Base-by-base conservation (phyloP, 1,284 basidiomycete species). In the Heterobasidion irregulare region DNA sequence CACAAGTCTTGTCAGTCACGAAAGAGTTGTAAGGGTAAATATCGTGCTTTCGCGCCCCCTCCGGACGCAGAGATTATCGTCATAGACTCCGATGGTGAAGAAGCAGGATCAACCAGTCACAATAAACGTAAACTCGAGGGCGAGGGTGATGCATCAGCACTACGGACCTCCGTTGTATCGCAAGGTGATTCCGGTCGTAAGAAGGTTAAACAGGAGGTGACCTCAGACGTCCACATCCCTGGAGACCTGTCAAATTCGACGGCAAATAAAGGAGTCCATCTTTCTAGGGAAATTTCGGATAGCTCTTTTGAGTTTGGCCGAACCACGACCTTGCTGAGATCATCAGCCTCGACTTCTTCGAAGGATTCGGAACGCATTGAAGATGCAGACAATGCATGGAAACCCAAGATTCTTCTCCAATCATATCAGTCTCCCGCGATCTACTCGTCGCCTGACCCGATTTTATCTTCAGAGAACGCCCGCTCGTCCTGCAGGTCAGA, bases 11-110 rank as follows among this genome's bases (percentile, higher is more conserved):
- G 4, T 26, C 26, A 26, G 26, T 5, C 26, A 26, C 4, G 6
- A 26, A 26, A 26, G 26, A 26, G 6, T 26, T 26, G 26, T 26
- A 58, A 45, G 47, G 46, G 43, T 43, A 53, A 52, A 26, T 49
- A 36, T 35, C 56, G 38, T 15, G 33, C 50, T 7, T 44, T 26
- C 47, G 33, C 48, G 1, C 51, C 49, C 10, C 57, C 50, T 18
- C 49, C 52, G 2, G 38, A 38, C 46, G 35, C 47, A 5, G 58
- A 60, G 2, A 35, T 60, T 15, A 60, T 60, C 15, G 52, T 57
- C 44, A 47, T 60, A 16, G 58, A 57, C 19, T 60, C 58, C 4
- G 53, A 55, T 13, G 58, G 57, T n/a, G 58, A 56, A 19, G 49
- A 55, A 10, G 50, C 16, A 9, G 51, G 38, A 8, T 10, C 43